phyloP scores from a whole-genome alignment of 1,284 basidiomycete genomes.

The Ganoderma sinense region DNA sequence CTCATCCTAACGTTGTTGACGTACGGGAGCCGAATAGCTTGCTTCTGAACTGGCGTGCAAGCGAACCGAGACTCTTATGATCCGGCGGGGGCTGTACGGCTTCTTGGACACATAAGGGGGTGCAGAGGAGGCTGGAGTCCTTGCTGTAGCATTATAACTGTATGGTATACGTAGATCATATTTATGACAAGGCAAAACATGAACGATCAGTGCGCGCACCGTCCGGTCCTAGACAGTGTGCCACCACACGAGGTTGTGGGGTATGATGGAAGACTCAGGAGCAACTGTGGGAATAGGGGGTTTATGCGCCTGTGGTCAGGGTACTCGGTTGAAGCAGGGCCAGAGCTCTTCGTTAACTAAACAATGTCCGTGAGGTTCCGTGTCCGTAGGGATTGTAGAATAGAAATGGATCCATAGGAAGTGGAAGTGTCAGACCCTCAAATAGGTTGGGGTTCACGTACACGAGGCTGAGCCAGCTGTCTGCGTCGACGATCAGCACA shows the following conservation, averaged over 20 bases:
- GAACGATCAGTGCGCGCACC: neutral
- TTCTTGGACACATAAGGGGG: neutral
- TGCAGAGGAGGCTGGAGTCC: neutral
- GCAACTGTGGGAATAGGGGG: neutral
- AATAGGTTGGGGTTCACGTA: neutral
- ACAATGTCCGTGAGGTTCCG: neutral
- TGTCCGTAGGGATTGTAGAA: neutral
- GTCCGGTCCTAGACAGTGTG: neutral
- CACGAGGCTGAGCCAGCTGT: neutral
- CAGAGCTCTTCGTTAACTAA: neutral
- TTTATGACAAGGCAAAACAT: neutral
- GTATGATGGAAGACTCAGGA: neutral
- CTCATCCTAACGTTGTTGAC: neutral
- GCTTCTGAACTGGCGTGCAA: neutral
- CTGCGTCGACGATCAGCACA: neutral
- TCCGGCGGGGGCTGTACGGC: neutral
- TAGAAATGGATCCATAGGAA: neutral
- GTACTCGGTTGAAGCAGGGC: neutral
- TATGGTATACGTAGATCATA: neutral
- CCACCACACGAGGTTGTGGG: neutral
- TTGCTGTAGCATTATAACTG: neutral
- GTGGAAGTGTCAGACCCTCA: neutral
- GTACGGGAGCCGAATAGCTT: neutral
- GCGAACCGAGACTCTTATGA: neutral
- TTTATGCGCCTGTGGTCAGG: neutral